Base-by-base conservation (phyloP, 768 basidiomycete genomes). In the Tulasnella sp. region DNA sequence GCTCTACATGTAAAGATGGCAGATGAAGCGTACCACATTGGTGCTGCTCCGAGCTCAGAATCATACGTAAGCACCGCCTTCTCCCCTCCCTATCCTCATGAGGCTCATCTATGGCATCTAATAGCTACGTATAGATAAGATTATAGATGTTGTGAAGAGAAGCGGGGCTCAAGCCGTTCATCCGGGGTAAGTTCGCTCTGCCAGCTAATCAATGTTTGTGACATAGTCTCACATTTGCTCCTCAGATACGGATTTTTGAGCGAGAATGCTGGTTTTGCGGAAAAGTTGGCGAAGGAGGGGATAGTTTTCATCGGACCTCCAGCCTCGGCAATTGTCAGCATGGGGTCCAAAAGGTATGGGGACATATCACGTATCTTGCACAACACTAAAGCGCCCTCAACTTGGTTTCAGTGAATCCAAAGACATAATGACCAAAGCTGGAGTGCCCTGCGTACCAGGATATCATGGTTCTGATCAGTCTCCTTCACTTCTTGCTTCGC, bases 151-250 rank as follows among this genome's bases (percentile, higher is more conserved):
- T 4, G 92, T 88, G 57, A 76, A 72, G 59, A 69, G 69, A 45
- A 87, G 81, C 56, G 86, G 89, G 35, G 90, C 91, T 20, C 85
- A 92, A 83, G 91, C 90, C 0, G 81, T 96, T 19, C 91, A 96
- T 64, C 92, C 91, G 3, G 92, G 92, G 74, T 89, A 74, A 43
- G 61, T 19, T 22, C 24, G 32, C 47, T 16, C 22, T 12, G 15
- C 13, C 16, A 31, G n/a, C 8, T 33, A 39, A 27, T 20, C 22
- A 45, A 34, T 33, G 12, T 16, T 7, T n/a, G 19, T 20, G 15
- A 5, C 27, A 31, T 25, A 22, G 29, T 16, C 33, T 27, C 33
- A 16, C 32, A 16, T 45, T n/a, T n/a, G n/a, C n/a, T n/a, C n/a
- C n/a, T n/a, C n/a, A 83, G 83, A 20, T 89, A 88, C 61, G 88